A percentile compares a stretch with the other conserved stretches of the same genome.
These are phyloP conservation scores for Aureobasidium pullulans DNA, from an alignment of 2,329 filamentous ascomycete species.

Conservation along the genomic window DNA sequence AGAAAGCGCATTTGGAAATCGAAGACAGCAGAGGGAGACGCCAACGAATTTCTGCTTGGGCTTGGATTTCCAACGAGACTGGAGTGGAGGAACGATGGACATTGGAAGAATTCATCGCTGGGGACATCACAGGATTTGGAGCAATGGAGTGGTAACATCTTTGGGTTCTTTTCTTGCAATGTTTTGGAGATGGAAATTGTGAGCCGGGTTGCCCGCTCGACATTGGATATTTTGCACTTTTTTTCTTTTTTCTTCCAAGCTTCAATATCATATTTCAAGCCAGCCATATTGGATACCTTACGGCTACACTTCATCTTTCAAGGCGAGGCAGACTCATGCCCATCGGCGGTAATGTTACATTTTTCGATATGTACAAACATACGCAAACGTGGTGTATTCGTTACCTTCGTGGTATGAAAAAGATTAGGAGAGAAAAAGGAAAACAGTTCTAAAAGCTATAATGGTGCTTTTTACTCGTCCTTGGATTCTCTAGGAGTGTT, in stretches of 20 bases:
- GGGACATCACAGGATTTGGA: neutral
- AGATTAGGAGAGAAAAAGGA: neutral
- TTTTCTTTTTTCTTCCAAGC: neutral
- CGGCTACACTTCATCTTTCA: neutral
- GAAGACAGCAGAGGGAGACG: neutral
- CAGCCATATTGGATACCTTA: neutral
- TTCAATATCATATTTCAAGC: neutral
- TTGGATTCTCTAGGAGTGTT: neutral
- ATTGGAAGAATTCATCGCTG: neutral
- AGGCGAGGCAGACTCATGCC: neutral
- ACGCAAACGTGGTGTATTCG: neutral
- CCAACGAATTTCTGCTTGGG: neutral
- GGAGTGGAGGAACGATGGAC: constrained; percentile 1
- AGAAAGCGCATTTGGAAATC: neutral
- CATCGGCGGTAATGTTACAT: constrained; percentile 6
- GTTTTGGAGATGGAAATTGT: neutral
- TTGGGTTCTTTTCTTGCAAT: neutral
- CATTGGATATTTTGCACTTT: neutral
- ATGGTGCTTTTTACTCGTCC: neutral
- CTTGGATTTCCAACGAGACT: neutral
- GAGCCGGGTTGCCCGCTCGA: neutral
- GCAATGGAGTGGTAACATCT: neutral
- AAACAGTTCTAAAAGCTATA: neutral
- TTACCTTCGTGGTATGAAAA: neutral
- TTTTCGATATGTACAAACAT: neutral